Conservation (phyloP, 176 grass and related monocot species). For the Oryza officinalis region DNA sequence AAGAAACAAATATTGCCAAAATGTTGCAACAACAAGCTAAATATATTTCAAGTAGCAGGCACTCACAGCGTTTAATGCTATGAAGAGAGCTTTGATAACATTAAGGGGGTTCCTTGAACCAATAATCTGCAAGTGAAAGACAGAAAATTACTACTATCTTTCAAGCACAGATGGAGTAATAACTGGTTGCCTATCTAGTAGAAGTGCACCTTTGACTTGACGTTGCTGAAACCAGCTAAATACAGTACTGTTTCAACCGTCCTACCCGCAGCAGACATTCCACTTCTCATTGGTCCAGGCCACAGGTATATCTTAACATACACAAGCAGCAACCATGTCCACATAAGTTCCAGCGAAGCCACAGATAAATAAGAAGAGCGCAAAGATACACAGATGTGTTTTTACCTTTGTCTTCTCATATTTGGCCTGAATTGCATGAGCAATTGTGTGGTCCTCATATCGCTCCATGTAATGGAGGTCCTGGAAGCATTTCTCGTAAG, state of each 20-base stretch:
- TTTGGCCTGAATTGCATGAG: constrained; percentile 89
- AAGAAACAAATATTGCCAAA: not conserved
- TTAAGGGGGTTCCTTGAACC: constrained; percentile 97
- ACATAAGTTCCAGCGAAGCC: not conserved
- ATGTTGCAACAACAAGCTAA: not conserved
- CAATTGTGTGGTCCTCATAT: constrained; percentile 94
- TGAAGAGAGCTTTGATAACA: constrained; percentile 92
- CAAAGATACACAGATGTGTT: not conserved
- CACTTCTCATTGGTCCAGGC: constrained; percentile 73
- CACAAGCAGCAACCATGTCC: constrained; percentile 14
- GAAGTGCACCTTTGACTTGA: constrained; percentile 76
- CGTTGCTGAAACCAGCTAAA: constrained; percentile 85
- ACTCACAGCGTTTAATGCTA: constrained; percentile 86
- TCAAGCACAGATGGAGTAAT: not conserved
- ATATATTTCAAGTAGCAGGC: constrained; percentile 4
- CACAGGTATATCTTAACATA: constrained; percentile 82
- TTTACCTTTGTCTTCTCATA: constrained; percentile 96
- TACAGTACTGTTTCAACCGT: constrained; percentile 84
- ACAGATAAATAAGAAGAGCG: not conserved
- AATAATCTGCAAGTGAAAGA: constrained; percentile 61
- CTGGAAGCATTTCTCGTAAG: constrained; percentile 98
- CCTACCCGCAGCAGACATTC: constrained; percentile 64
- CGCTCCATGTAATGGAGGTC: constrained; percentile 95
- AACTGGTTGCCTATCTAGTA: not conserved
- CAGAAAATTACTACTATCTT: constrained; percentile 2